Conservation (phyloP, 495 filamentous ascomycete species). For the Aspergillus haitiensis region DNA sequence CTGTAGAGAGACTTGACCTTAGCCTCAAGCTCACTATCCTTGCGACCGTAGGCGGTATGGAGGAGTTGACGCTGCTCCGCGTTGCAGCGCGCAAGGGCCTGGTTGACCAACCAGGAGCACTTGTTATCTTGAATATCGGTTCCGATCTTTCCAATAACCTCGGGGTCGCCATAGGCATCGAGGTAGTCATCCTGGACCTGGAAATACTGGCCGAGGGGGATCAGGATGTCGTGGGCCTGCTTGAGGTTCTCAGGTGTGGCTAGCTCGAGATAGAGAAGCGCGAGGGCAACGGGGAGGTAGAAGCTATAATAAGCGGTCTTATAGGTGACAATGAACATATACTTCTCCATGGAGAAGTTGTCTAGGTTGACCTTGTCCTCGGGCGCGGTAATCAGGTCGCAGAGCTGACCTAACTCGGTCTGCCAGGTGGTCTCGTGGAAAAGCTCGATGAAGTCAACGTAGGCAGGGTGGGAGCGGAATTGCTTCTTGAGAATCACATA, state of each 20-base stretch:
- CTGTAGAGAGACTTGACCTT: conserved; percentile 84
- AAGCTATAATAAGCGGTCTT: conserved; percentile 99
- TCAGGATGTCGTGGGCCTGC: conserved; percentile 84
- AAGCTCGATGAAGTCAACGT: conserved; percentile 87
- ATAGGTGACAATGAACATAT: conserved; percentile 97
- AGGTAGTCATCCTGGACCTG: conserved; percentile 99
- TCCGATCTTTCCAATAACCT: conserved; percentile 97
- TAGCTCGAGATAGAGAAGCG: conserved; percentile 75
- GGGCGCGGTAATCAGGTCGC: conserved; percentile 92
- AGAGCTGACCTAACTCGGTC: conserved; percentile 91
- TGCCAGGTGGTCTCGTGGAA: conserved; percentile 93
- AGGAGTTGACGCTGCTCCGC: conserved; percentile 78
- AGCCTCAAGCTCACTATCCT: conserved; percentile 76
- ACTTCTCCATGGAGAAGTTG: conserved; percentile 94
- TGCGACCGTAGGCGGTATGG: conserved; percentile 85
- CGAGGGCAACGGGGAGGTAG: conserved; percentile 95
- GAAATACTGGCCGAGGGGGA: conserved; percentile 99
- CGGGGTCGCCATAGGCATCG: conserved; percentile 91
- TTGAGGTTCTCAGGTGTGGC: conserved; percentile 83
- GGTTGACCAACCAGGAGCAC: conserved; percentile 96
- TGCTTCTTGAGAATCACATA: conserved; percentile 90
- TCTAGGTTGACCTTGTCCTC: conserved; percentile 84
- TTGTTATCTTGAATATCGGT: conserved; percentile 99
- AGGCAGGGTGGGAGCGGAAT: conserved; percentile 80
- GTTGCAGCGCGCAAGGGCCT: conserved; percentile 74